phyloP scores from a whole-genome alignment of 73 alveolate genomes.

The Paramecium primaurelia region DNA sequence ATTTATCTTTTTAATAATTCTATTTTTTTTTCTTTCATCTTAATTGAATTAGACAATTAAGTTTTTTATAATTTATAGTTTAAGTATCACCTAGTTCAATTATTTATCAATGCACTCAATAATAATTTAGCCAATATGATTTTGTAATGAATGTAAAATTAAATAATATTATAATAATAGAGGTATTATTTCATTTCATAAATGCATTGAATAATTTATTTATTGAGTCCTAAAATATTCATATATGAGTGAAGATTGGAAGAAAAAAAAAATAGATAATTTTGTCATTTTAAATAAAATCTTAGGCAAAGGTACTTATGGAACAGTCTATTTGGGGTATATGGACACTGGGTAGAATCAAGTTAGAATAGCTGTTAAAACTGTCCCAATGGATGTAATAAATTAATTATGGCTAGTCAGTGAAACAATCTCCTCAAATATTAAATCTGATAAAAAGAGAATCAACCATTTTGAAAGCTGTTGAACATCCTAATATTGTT shows the following conservation, averaged over 20 bases:
- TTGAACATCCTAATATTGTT: slow-evolving; percentile 52
- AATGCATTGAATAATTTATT: not conserved
- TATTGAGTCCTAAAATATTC: not conserved
- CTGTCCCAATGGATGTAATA: slow-evolving; percentile 37
- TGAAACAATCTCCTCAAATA: not conserved
- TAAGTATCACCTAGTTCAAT: not conserved
- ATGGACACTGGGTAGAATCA: not conserved
- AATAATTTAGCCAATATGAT: not conserved
- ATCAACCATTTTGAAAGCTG: slow-evolving; percentile 32
- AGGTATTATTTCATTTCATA: not conserved
- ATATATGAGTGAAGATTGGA: slow-evolving; percentile 41
- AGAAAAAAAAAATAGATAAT: slow-evolving; percentile 55
- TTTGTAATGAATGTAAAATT: not conserved
- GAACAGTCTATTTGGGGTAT: slow-evolving; percentile 43
- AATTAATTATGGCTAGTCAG: slow-evolving; percentile 16
- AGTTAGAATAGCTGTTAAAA: slow-evolving; percentile 56
- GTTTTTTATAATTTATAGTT: not conserved
- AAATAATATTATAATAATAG: not conserved
- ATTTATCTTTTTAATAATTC: not conserved
- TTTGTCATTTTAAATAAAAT: slow-evolving; percentile 48
- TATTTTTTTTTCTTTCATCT: not conserved
- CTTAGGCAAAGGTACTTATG: slow-evolving; percentile 60
- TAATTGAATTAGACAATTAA: not conserved
- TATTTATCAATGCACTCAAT: not conserved
- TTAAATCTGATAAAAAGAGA: slow-evolving; percentile 23